Evolutionary conservation across 225 moss, liverwort and hornwort genomes (phyloP), one percentile per base, ranked within the genome.

Genomic region (Rhytidiadelphus loreus): DNA sequence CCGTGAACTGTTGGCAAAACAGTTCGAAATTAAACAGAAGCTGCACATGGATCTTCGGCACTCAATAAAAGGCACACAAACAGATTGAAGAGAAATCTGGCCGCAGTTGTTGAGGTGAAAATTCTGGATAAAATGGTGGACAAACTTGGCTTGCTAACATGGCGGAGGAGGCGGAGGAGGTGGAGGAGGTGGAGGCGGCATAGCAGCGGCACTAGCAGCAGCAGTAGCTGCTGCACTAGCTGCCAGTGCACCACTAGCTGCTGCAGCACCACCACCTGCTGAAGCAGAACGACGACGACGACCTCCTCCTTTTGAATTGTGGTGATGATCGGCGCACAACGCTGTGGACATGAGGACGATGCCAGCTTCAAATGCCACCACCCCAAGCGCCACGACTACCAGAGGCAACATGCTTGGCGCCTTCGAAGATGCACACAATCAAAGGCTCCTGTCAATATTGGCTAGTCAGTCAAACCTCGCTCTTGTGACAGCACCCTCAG

Each of bases 341-440:
- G 76, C 26, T 28, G 87, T 85, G 53, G 91, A 87, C 84, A 89
- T n/a, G 68, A 91, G 80, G 29, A 91, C 84, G 33, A 55, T 84
- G 26, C 80, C 76, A 28, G 80, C 81, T 84, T 91, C 65, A 60
- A 87, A 84, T 10, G 44, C 75, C 24, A 61, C 78, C 41, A 81
- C 81, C 74, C 82, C 85, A 41, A 87, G 13, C 73, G 52, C 89
- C 81, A 87, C 37, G 15, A 5, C 84, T 30, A 91, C 16, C 4
- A 91, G 60, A 35, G 84, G 74, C 81, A 91, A 85, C 91, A 90
- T 92, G 78, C 5, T 37, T 48, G 16, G 23, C 50, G 8, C 4
- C 44, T 59, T 59, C 9, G 22, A 14, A 32, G 58, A 71, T 72
- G 57, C 44, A 48, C 65, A 11, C 44, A 35, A 77, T 35, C 28